Evolutionary conservation across 1,284 basidiomycete genomes (phyloP), one percentile per base, ranked within the genome.

Genomic region (Gomphus sp.): DNA sequence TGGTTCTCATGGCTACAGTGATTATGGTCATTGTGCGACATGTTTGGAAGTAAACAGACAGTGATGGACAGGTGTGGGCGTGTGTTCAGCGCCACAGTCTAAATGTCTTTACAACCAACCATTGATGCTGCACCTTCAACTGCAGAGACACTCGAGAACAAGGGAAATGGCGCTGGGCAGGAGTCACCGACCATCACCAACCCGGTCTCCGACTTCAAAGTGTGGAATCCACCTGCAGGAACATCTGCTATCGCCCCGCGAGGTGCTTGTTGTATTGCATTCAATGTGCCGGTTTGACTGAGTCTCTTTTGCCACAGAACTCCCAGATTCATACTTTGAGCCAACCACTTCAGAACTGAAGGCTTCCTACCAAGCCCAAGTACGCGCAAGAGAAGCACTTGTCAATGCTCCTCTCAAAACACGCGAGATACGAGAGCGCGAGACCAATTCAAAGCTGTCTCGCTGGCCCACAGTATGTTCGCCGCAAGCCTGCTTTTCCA

Each of bases 371-470:
- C 86, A 91, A 64, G 76, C 80, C 0, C 78, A 81, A 22, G 73
- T 89, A 36, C 69, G 80, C 4, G 79, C 82, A 6, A 78, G 84
- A 3, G 80, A 86, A 56, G 78, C 85, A 1, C 73, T 93, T n/a
- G 73, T 73, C 4, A 85, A 94, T 69, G 87, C 86, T 0, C 92
- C 93, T 5, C 73, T 95, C 8, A 81, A 86, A 65, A 79, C 90
- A 10, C 80, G 84, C 39, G 78, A 83, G 1, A 74, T 80, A 56
- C 78, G 90, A 50, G 89, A 93, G 53, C 79, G 80, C 16, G 78
- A 80, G 50, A 79, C 82, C 62, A 82, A 80, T 66, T 74, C 76
- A 28, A 85, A 81, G 66, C 76, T 74, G 43, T 80, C 82, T 59
- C 77, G 82, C 66, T 93, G 84, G 81, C 88, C 89, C 3, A 81